Evolutionary conservation across 805 yeast genomes (phyloP), one percentile per base, ranked within the genome.

Genomic region (Saturnispora silvae): DNA sequence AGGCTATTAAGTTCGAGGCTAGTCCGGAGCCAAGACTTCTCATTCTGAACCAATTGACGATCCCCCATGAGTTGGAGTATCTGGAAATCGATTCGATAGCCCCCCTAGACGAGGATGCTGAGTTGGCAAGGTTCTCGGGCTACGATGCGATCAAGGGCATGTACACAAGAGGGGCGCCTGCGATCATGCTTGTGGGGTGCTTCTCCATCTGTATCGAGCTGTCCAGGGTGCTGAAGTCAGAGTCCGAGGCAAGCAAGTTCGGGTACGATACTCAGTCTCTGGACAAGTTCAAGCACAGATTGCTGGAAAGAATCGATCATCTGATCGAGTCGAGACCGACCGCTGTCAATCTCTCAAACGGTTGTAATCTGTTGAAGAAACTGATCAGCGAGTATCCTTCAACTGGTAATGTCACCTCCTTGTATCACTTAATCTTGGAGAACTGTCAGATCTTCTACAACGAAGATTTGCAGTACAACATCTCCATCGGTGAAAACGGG

Each of bases 121-220:
- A n/a, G 4, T 14, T 29, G 3, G 78, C 65, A 11, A 13, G 24
- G 7, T 52, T 56, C 20, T 94, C 86, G 54, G 96, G 94, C 3
- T 84, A 63, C 58, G 67, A 68, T 15, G 94, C 82, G n/a, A 89
- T 89, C 56, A 78, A 76, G 52, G 67, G 67, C 40, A 89, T 89
- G 98, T 86, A 83, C 50, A 96, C 94, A 4, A 70, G 98, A 55
- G 98, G 98, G 27, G 98, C 98, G 0, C 98, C 98, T 0, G 97
- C 97, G 1, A 89, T 89, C 53, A 96, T 96, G 44, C 83, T 89
- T 40, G 96, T 89, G 3, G 97, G 95, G 4, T 77, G 86, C 1
- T 68, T 87, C 42, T 73, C 95, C 2, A 70, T 89, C 3, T 78
- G 83, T 2, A 75, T 81, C n/a, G 96, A 89, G 46, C 58, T 74